phyloP scores from a whole-genome alignment of 345 rosid species.

The Mallotus nudiflorus region DNA sequence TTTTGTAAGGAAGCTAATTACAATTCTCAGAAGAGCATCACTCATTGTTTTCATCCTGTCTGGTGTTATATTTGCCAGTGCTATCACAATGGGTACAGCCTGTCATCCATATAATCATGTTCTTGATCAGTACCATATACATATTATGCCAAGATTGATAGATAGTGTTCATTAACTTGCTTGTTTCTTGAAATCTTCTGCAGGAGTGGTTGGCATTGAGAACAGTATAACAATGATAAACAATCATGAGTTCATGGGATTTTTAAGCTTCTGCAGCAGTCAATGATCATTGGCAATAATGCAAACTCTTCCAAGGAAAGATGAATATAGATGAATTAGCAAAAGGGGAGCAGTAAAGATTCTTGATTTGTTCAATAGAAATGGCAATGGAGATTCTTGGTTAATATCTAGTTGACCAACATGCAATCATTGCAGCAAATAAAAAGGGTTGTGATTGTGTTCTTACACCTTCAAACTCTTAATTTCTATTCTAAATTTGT shows the following conservation, averaged over 20 bases:
- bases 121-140: no score
- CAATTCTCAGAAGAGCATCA: slow-evolving; percentile 61
- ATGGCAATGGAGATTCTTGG: slow-evolving; percentile 26
- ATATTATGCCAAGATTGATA: background rate
- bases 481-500: background rate
- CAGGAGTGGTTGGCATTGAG: slow-evolving; percentile 70
- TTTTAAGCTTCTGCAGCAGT: slow-evolving; percentile 68
- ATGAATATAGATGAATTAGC: background rate
- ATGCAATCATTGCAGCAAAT: background rate
- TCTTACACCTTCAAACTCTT: slow-evolving; percentile 10
- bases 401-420: slow-evolving; percentile 61
- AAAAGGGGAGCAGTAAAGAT: background rate
- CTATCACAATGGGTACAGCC: slow-evolving; percentile 71
- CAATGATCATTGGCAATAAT: slow-evolving; percentile 43
- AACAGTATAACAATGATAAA: slow-evolving; percentile 62
- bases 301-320: background rate
- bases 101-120: background rate
- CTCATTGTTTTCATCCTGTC: slow-evolving; percentile 74
- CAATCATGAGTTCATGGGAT: slow-evolving; percentile 86
- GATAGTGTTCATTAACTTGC: background rate
- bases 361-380: background rate
- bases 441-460: background rate
- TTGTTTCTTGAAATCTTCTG: slow-evolving; percentile 1
- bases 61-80: slow-evolving; percentile 79
- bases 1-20: slow-evolving; percentile 60